phyloP scores from a whole-genome alignment of 371 early-diverging fungal genomes.

The Mucor saturninus region DNA sequence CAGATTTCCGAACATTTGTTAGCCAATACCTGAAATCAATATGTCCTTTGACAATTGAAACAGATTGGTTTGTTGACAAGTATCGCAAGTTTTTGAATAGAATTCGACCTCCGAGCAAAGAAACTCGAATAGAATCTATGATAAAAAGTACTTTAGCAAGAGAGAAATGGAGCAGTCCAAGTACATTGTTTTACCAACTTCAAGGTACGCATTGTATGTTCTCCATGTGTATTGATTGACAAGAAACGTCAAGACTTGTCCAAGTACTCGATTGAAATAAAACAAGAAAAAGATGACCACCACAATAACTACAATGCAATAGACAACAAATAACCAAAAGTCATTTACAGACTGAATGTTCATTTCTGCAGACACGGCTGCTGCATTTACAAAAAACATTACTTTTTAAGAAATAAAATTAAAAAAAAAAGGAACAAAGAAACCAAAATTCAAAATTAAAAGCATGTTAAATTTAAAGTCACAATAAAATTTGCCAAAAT shows the following conservation, averaged over 20 bases:
- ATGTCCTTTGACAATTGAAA: constrained; percentile 79
- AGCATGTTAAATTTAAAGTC: constrained; percentile 1
- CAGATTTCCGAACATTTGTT: constrained; percentile 61
- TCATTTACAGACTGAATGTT: constrained; percentile 37
- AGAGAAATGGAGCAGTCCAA: no score
- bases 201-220: constrained; percentile 70
- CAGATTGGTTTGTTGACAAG: constrained; percentile 74
- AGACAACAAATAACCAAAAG: constrained; percentile 70
- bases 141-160: not conserved
- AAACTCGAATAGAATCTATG: constrained; percentile 77
- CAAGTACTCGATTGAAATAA: constrained; percentile 75
- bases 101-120: constrained; percentile 79
- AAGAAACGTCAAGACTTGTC: constrained; percentile 65
- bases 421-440: not conserved
- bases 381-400: constrained; percentile 14
- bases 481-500: constrained; percentile 3
- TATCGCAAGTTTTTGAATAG: constrained; percentile 82
- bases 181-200: constrained; percentile 61
- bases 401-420: not conserved
- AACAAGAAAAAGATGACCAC: constrained; percentile 80
- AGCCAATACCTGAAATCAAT: constrained; percentile 83
- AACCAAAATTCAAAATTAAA: not conserved
- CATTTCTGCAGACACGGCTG: not conserved
- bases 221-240: constrained; percentile 78
- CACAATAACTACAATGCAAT: constrained; percentile 70